A percentile compares a stretch with the other conserved stretches of the same genome.
Conservation (phyloP, 352 stramenopile genomes). For the Pythium vanterpoolii region DNA sequence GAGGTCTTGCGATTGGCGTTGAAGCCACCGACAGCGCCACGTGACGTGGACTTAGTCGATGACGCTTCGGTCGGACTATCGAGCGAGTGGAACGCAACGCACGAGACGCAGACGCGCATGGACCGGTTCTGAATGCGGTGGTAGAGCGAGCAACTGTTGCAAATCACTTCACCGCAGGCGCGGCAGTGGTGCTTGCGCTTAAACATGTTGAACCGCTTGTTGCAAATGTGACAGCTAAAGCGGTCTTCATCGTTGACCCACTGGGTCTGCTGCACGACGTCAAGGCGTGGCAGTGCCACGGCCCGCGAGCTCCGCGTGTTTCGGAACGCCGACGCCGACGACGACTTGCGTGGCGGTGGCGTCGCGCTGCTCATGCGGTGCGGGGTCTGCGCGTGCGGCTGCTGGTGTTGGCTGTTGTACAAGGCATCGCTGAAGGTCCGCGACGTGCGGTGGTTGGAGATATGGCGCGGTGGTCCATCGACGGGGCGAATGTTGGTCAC, state of each 20-base stretch:
- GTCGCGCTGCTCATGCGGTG: too few relatives aligned
- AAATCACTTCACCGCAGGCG: constrained; percentile 84
- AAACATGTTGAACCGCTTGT: constrained; percentile 88
- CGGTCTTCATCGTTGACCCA: constrained; percentile 86
- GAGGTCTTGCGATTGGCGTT: constrained; percentile 54
- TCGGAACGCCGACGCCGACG: constrained; percentile 33
- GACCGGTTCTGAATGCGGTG: constrained; percentile 81
- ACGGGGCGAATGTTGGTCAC: constrained; percentile 55
- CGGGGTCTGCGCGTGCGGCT: constrained; percentile 22
- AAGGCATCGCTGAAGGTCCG: constrained; percentile 44
- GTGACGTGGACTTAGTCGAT: constrained; percentile 41
- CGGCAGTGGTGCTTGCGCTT: constrained; percentile 87
- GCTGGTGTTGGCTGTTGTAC: constrained; percentile 25
- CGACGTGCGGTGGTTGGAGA: constrained; percentile 32
- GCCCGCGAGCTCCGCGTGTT: constrained; percentile 71
- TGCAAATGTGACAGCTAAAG: constrained; percentile 86
- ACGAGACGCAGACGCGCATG: constrained; percentile 84
- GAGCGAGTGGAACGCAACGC: constrained; percentile 76
- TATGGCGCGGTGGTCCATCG: constrained; percentile 34
- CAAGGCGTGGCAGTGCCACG: constrained; percentile 64
- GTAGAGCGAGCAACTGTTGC: constrained; percentile 79
- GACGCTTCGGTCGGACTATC: constrained; percentile 60
- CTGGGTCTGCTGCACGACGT: constrained; percentile 75
- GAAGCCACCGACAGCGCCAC: constrained; percentile 21
- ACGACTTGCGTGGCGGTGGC: constrained; percentile 72